Conservation (phyloP, 2,329 filamentous ascomycete species). For the Trichocomaceae sp. region DNA sequence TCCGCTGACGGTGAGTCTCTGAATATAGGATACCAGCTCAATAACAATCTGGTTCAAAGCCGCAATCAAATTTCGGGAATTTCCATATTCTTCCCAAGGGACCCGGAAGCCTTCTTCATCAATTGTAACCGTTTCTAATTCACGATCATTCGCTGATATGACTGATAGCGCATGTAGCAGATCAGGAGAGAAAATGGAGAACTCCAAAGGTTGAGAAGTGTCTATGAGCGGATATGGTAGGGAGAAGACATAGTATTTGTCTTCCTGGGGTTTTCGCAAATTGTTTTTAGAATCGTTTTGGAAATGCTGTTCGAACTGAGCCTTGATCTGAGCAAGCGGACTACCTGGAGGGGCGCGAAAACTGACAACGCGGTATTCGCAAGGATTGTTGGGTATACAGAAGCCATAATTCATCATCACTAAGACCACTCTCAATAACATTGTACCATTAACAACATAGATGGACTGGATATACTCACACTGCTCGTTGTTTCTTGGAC, state of each 20-base stretch:
- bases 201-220: conserved; percentile 29
- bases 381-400: conserved; percentile 37
- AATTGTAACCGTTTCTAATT: conserved; percentile 31
- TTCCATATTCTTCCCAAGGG: conserved; percentile 24
- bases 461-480: conserved; percentile 23
- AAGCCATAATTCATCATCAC: conserved; percentile 44
- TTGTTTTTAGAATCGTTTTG: conserved; percentile 23
- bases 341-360: conserved; percentile 35
- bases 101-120: conserved; percentile 26
- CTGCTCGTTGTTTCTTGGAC: conserved; percentile 68
- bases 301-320: conserved; percentile 28
- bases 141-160: conserved; percentile 37
- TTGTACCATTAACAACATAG: background rate
- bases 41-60: conserved; percentile 37
- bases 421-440: conserved; percentile 12
- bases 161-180: conserved; percentile 38
- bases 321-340: conserved; percentile 31
- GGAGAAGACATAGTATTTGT: conserved; percentile 41
- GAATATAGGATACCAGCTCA: conserved; percentile 36
- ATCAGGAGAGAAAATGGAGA: conserved; percentile 38
- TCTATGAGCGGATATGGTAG: conserved; percentile 38
- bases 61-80: conserved; percentile 33
- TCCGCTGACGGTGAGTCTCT: conserved; percentile 27
- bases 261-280: conserved; percentile 17
- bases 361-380: conserved; percentile 39